Conservation (phyloP, 129 eudicot species). For the Pittosporum tobira region DNA sequence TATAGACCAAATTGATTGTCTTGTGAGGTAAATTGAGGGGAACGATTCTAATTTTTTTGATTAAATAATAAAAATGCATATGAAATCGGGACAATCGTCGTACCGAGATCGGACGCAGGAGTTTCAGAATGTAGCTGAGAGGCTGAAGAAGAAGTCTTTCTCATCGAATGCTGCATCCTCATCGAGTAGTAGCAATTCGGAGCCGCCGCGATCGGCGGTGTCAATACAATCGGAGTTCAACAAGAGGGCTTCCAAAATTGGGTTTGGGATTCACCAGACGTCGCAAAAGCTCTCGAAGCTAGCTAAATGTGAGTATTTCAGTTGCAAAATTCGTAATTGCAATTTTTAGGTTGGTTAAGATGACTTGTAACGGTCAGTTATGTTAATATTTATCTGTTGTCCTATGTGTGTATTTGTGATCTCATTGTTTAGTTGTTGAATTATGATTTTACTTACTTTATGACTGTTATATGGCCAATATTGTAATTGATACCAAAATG, state of each 20-base stretch:
- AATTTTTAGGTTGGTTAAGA: neutral
- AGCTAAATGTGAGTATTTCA: conserved; percentile 54
- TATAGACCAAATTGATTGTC: neutral
- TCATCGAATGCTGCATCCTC: conserved; percentile 19
- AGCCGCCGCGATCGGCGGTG: conserved; percentile 44
- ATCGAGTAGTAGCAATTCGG: conserved; percentile 15
- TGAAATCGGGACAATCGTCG: conserved; percentile 47
- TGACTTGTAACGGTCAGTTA: neutral
- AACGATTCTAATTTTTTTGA: neutral
- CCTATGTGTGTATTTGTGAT: neutral
- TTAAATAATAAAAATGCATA: conserved; percentile 20
- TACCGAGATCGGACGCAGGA: conserved; percentile 80
- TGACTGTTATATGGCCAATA: neutral
- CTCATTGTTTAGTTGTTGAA: neutral
- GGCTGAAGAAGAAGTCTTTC: conserved; percentile 37
- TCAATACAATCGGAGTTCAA: conserved; percentile 71
- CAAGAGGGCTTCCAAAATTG: conserved; percentile 73
- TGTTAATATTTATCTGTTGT: too few species aligned
- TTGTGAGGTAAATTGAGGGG: neutral
- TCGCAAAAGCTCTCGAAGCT: conserved; percentile 89
- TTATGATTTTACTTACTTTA: too few species aligned
- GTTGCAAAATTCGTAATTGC: neutral
- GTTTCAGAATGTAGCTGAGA: conserved; percentile 51
- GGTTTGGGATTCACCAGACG: conserved; percentile 84
- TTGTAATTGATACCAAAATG: neutral